phyloP scores from a whole-genome alignment of 2,329 filamentous ascomycete genomes.

The Fusarium sacchari region DNA sequence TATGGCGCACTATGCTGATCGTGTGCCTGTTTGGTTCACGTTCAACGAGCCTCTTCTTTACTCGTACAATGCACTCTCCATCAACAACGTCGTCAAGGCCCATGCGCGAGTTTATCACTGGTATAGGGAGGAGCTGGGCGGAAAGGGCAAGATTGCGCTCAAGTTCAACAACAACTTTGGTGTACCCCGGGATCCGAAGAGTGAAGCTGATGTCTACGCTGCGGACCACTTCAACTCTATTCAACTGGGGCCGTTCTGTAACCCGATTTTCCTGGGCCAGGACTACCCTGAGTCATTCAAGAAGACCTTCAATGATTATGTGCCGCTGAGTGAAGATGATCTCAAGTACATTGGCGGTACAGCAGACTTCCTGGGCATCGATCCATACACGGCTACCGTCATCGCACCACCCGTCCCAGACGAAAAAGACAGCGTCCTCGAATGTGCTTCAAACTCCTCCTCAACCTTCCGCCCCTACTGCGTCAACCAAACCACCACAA shows the following conservation, averaged over 20 bases:
- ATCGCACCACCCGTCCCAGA: slow-evolving; percentile 56
- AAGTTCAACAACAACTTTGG: slow-evolving; percentile 63
- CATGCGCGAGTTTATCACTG: slow-evolving; percentile 62
- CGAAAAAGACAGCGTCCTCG: slow-evolving; percentile 53
- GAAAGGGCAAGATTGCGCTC: slow-evolving; percentile 59
- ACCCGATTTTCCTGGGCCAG: slow-evolving; percentile 61
- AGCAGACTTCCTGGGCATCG: slow-evolving; percentile 65
- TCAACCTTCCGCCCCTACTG: slow-evolving; percentile 62
- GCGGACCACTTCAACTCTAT: slow-evolving; percentile 59
- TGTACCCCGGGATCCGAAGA: slow-evolving; percentile 55
- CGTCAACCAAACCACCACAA: slow-evolving; percentile 57
- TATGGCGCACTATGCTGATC: slow-evolving; percentile 61
- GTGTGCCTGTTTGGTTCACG: slow-evolving; percentile 63
- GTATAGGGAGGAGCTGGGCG: slow-evolving; percentile 64
- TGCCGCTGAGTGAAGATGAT: slow-evolving; percentile 58
- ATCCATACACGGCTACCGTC: slow-evolving; percentile 67
- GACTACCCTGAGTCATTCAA: slow-evolving; percentile 62
- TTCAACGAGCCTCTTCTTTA: slow-evolving; percentile 63
- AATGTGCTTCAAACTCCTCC: slow-evolving; percentile 58
- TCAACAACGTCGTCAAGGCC: slow-evolving; percentile 56
- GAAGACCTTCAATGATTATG: slow-evolving; percentile 56
- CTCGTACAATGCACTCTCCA: slow-evolving; percentile 51
- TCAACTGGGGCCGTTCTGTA: slow-evolving; percentile 60
- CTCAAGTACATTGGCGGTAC: slow-evolving; percentile 61
- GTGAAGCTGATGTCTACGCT: slow-evolving; percentile 55